These are phyloP conservation scores for Solidago caesia DNA, from an alignment of 129 eudicot genomes.

Conservation along the genomic window DNA sequence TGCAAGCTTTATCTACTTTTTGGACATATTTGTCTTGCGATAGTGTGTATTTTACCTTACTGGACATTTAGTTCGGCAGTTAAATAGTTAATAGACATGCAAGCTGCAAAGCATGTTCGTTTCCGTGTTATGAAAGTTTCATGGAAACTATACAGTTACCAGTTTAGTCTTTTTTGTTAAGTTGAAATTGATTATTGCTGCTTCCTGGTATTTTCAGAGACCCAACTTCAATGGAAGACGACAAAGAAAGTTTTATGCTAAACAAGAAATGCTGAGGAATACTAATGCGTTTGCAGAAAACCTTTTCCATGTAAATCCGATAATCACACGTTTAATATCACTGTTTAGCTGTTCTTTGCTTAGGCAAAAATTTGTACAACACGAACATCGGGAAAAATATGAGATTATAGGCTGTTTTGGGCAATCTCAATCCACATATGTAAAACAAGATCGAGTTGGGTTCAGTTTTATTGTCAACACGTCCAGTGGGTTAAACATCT, in stretches of 20 bases:
- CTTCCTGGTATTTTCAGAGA: constrained; percentile 49
- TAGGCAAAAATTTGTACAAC: background rate
- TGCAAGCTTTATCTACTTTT: background rate
- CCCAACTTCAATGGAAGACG: constrained; percentile 41
- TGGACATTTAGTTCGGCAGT: background rate
- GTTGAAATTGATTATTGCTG: constrained; percentile 5
- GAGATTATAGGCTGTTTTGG: constrained; percentile 9
- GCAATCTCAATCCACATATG: background rate
- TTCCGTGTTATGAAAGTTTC: background rate
- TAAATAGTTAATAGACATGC: background rate
- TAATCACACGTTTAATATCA: background rate
- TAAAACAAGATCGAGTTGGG: constrained; percentile 8
- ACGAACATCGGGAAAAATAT: background rate
- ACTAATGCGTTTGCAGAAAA: constrained; percentile 60
- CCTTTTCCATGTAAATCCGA: constrained; percentile 51
- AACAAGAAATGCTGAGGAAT: constrained; percentile 54
- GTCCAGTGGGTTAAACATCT: background rate
- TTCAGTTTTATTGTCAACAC: background rate
- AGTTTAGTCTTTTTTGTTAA: background rate
- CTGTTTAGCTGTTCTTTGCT: background rate
- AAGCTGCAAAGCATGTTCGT: background rate
- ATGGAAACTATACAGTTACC: background rate
- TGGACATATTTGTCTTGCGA: background rate
- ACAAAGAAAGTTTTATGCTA: constrained; percentile 44
- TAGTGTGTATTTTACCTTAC: background rate